Evolutionary conservation across 768 basidiomycete genomes (phyloP), one percentile per base, ranked within the genome.

Genomic region (Brasilioporus rufonigricans): DNA sequence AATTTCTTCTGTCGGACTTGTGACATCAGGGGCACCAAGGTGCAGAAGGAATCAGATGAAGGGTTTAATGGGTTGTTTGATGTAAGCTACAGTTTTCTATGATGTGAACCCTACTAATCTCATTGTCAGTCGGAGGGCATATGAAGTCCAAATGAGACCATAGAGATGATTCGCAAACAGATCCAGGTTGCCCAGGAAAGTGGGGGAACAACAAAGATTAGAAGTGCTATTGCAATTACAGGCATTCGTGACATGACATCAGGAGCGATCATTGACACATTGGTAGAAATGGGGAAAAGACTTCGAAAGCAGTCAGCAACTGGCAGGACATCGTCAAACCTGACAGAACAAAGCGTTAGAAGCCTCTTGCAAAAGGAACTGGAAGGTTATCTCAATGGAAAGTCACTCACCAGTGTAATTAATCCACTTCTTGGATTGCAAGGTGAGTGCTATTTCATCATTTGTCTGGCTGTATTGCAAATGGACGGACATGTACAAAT

Each of bases 1-100:
- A 80, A 79, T 36, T 55, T 64, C 10, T 69, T 65, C 4, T 82
- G 80, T 49, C 60, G 70, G 2, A 76, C 73, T 58, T 80, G 77
- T 43, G 1, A 65, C 39, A 65, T 68, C 13, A 74, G 79, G 2
- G 74, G 77, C 0, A 62, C 68, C 0, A 63, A 70, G 24, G 61
- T 68, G 46, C 39, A 63, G 4, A 78, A 76, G 40, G 61, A 62
- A 41, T 59, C 66, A 0, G 61, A 75, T 35, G 50, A 61, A 1
- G 75, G 77, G 1, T 79, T 68, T 59, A 62, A 72, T 47, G 47
- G 31, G 1, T 38, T 78, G 10, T 78, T 75, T 35, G 4, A 49
- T 47, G 73, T 73, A 50, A 45, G 63, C 44, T 45, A 29, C 27
- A 29, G 27, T 29, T n/a, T 18, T 7, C 6, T 3, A n/a, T n/a